phyloP scores from a whole-genome alignment of 768 basidiomycete genomes.

The Kwoniella newhampshirensis region DNA sequence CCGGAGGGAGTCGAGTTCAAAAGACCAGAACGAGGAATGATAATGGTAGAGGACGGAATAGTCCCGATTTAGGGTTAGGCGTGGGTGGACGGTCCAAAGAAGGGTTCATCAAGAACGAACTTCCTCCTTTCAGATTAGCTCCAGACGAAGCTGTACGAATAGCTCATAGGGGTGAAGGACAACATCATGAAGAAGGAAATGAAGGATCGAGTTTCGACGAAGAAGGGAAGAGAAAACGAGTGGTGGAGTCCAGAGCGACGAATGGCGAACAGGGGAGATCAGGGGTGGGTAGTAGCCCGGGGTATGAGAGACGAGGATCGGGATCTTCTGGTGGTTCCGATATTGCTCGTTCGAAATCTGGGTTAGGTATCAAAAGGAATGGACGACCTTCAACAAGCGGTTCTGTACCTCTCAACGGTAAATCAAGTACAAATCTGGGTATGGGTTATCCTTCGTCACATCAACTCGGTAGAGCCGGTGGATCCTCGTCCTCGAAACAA shows the following conservation, averaged over 20 bases:
- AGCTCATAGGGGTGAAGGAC: constrained; percentile 33
- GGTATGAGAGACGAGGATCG: not conserved
- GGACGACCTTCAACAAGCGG: constrained; percentile 12
- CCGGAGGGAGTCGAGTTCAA: too few species aligned
- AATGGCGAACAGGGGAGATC: too few species aligned
- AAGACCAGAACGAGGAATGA: too few species aligned
- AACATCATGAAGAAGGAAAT: constrained; percentile 10
- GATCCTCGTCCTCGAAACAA: not conserved
- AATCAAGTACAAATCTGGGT: constrained; percentile 14
- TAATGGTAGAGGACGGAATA: constrained; percentile 11
- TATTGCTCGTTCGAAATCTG: not conserved
- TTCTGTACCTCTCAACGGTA: not conserved
- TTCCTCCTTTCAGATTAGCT: constrained; percentile 41
- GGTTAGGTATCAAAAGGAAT: constrained; percentile 3
- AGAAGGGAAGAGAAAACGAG: constrained; percentile 12
- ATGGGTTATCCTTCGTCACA: constrained; percentile 20
- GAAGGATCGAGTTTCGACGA: not conserved
- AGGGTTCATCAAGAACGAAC: constrained; percentile 43
- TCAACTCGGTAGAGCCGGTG: not conserved
- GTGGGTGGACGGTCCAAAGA: constrained; percentile 14
- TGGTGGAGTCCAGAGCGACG: constrained; percentile 4
- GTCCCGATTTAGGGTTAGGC: constrained; percentile 7
- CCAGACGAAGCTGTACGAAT: constrained; percentile 40
- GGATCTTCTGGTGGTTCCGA: constrained; percentile 13
- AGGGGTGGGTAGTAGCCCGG: not conserved